These are phyloP conservation scores for Chrysochromulina parva DNA, from an alignment of 78 protist genomes.

Conservation along the genomic window DNA sequence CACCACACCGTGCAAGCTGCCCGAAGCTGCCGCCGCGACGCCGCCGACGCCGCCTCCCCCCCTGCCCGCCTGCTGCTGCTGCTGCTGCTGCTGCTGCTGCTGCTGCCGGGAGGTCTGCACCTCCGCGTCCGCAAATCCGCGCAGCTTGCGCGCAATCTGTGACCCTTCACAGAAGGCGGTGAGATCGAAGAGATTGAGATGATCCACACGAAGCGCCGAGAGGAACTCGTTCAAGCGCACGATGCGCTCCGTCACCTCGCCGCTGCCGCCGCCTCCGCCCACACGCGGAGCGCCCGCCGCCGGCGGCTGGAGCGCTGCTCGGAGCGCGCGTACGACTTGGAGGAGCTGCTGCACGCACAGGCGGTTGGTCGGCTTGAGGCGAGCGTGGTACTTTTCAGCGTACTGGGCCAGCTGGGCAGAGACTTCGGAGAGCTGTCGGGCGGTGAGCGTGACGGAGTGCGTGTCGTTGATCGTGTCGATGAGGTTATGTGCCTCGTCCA, in stretches of 20 bases:
- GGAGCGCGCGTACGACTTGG: conserved; percentile 22
- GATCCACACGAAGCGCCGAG: conserved; percentile 30
- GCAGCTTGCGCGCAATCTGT: conserved; percentile 39
- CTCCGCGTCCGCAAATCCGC: conserved; percentile 6
- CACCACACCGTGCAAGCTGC: neutral
- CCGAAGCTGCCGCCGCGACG: too few species aligned
- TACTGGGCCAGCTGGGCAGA: conserved; percentile 44
- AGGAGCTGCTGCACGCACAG: neutral
- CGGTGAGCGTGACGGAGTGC: conserved; percentile 36
- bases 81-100: too few species aligned
- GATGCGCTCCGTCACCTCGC: neutral
- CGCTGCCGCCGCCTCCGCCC: neutral
- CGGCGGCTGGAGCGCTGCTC: neutral
- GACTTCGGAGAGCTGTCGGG: neutral
- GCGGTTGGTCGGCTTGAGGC: conserved; percentile 44
- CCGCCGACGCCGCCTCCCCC: too few species aligned
- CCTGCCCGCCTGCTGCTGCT: too few species aligned
- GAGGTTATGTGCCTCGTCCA: conserved; percentile 84
- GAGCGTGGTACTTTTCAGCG: neutral
- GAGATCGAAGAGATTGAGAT: conserved; percentile 53
- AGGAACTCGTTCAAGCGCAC: conserved; percentile 40
- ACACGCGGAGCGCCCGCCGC: too few species aligned
- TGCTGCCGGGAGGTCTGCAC: too few species aligned
- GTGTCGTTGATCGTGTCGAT: conserved; percentile 60
- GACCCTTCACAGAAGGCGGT: neutral